Evolutionary conservation across 345 rosid genomes (phyloP), one percentile per base, ranked within the genome.

Genomic region (Populus tremula): DNA sequence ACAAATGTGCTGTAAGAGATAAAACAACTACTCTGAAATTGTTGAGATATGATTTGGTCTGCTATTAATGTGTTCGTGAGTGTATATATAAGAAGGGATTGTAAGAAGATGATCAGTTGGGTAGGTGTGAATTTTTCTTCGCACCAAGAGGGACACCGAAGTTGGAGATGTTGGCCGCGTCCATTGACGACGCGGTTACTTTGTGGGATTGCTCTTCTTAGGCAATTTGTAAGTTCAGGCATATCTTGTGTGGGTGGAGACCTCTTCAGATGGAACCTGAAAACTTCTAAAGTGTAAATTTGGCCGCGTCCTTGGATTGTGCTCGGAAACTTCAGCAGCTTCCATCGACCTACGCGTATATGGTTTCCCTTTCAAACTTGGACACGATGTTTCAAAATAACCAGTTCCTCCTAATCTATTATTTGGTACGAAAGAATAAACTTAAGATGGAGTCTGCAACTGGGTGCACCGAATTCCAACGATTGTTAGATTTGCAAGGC

Each of bases 171-270:
- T 36, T 25, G 36, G 66, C 77, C 70, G 77, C 38, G 77, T 73
- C 67, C 71, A 65, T 47, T 25, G 67, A 85, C 27, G 27, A 27
- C 88, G 84, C 88, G 87, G 78, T 82, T 75, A 71, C 85, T 38
- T 70, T 6, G 49, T 5, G 14, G 17, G 45, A 17, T 61, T 56
- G 67, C 11, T 27, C 49, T 13, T 43, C 41, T n/a, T n/a, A 25
- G 62, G 12, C 61, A 13, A 56, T 56, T 18, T 56, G 1, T 5
- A 20, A 20, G 23, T n/a, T 1, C 14, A n/a, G 13, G 27, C 1
- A 9, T 4, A 3, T n/a, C 23, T 23, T n/a, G 23, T n/a, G 63
- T n/a, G 6, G 63, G 63, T 1, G 12, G 63, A 59, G 29, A n/a
- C 29, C 12, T 59, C 9, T 10, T 3, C 3, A n/a, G 63, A 23